Base-by-base conservation (phyloP, 805 yeast genomes). In the Teunomyces barrocoloradensis region DNA sequence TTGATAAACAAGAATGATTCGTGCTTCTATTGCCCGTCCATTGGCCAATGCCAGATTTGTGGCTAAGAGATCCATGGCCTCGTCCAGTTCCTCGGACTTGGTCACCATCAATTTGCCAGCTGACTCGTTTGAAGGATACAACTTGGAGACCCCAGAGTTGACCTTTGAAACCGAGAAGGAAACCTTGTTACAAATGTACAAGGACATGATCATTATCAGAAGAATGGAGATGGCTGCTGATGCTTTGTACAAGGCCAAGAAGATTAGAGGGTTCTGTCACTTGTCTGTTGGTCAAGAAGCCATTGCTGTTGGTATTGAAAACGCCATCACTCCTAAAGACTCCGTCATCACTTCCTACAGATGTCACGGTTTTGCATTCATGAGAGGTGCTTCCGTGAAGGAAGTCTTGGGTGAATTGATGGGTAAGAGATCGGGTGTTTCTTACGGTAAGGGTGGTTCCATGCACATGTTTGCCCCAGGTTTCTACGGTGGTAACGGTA, bases 161-260 rank as follows among this genome's bases (percentile, higher is more conserved):
- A 71, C 75, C 45, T 85, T 87, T 67, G 85, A 84, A 71, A 86
- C 96, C 48, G 84, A 88, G 61, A 90, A 89, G 79, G 78, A 80
- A 44, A 79, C 84, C 47, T 73, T 94, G 60, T 76, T 94, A 63
- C 83, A 90, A 65, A 89, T 94, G 97, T 94, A 91, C 82, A 87
- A 89, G 75, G 96, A 92, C 68, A 91, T 94, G 98, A 82, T 86
- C 57, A 73, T 85, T 57, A 84, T 92, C 67, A 85, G 96, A 80
- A 87, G 99, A 75, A 84, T 94, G 94, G 99, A 94, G 78, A 92
- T 94, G 96, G 96, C 97, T 36, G 84, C 98, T 52, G 99, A 94
- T 69, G 98, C 97, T 28, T 78, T 94, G 55, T 94, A 94, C 80
- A 94, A 94, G 79, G 96, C 98, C 63, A 94, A 94, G 80, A 90